Evolutionary conservation across 2,329 filamentous ascomycete genomes (phyloP), one percentile per base, ranked within the genome.

Genomic region (Cytospora chrysosperma): DNA sequence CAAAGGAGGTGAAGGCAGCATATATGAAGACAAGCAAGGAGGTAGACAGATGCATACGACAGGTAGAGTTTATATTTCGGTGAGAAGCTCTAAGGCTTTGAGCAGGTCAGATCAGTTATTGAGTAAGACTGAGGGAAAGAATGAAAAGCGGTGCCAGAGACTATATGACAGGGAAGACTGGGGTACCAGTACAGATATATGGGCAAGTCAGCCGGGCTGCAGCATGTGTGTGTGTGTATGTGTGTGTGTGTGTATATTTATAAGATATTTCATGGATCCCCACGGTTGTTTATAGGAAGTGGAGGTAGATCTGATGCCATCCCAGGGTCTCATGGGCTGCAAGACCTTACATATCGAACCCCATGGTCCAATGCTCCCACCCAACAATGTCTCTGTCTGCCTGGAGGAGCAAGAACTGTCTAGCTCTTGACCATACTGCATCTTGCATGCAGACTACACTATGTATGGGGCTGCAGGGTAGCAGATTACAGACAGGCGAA

Each of bases 111-210:
- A 24, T 34, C 3, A 32, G 51, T 9, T 34, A 47, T 49, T 27
- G 37, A 47, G 37, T 61, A 30, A 61, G 51, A 61, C 51, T 61
- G 51, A 34, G 19, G 37, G 15, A 28, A 34, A 55, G 58, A 30
- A 61, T 55, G 37, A 43, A 27, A 15, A 61, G 58, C 37, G 32
- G 37, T 55, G 37, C 37, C 37, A 54, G 27, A 47, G 37, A 61
- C 27, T 49, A 12, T 21, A 52, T 55, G 40, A 34, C 49, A 61
- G 58, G 37, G 37, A 49, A 61, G 51, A 61, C 51, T 34, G 51
- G 58, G 58, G 58, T 55, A 30, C 51, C 37, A 51, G 37, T 61
- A 30, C 51, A 61, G 58, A 55, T 61, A 61, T 61, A 61, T 49
- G 51, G 58, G 27, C 37, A 55, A 30, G 58, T 49, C 50, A 51